Base-by-base conservation (phyloP, 176 grass and related monocot species). In the Puccinellia tenuiflora region DNA sequence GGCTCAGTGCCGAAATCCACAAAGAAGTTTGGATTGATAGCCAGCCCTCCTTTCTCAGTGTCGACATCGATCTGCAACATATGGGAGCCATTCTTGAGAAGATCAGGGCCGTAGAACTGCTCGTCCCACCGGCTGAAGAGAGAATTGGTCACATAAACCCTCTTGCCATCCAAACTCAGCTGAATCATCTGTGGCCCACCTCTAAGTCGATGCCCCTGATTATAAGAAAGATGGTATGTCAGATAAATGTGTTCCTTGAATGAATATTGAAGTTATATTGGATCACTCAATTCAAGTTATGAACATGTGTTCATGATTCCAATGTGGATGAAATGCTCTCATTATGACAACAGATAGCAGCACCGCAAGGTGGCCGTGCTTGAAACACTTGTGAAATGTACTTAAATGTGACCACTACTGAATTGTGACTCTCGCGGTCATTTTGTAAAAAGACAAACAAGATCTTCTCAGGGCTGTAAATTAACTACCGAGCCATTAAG, bases 161-260 rank as follows among this genome's bases (percentile, higher is more conserved):
- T 89, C 85, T 93, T 98, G 43, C 91, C 96, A 30, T 98, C 96
- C 60, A 95, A 72, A 62, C 96, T 98, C 33, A 98, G 51, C 61
- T 98, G 93, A 85, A 98, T 98, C 96, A 96, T 93, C 79, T 95
- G 91, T 2, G 96, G 96, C 6, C 96, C 96, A 48, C 96, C 96
- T 87, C 96, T 88, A n/a, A 96, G 91, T 20, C 80, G 89, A 68
- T 93, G 85, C 13, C 93, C 93, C 93, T 95, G 62, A 82, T 81
- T 42, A 65, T 21, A 69, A 65, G 26, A 79, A 74, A 55, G 3
- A 60, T 20, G 1, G 7, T 50, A 39, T 28, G 31, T 78, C 16
- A 48, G 33, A 72, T 69, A 35, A 31, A 45, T 6, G 9, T 37
- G 29, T 73, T 73, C 21, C n/a, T 42, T 22, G 5, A 55, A 26